Evolutionary conservation across 1,139 yeast species (phyloP), one percentile per base, ranked within the genome.

Genomic region (Oligophagozyma castellii): DNA sequence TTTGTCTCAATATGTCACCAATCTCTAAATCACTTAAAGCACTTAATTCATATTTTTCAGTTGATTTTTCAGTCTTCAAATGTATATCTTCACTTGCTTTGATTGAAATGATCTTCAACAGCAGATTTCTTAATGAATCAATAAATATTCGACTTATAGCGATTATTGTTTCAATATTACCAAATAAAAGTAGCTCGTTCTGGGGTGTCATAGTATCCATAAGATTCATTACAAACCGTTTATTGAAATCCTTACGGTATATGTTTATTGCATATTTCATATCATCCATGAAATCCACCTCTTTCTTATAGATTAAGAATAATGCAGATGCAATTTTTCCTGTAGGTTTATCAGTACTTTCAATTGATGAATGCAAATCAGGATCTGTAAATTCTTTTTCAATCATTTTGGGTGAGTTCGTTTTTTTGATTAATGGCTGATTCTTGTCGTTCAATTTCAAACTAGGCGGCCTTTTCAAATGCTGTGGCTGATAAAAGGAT

Each of bases 111-210:
- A n/a, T n/a, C n/a, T n/a, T n/a, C 20, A 18, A 7, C 10, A 18
- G 10, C 10, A 18, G 7, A 7, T 10, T 18, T 3, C 29, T 35
- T 3, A 54, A 20, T 3, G 46, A 38, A 5, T 40, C 39, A 4
- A 45, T 23, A 12, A 58, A 43, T 5, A 51, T 30, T 8, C 37
- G 35, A 32, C 58, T 53, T 10, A 59, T 35, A 2, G 56, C 53
- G 4, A 49, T 31, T 5, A 59, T 48, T 1, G 61, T 51, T 10
- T 48, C 57, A 14, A 58, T 32, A 31, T 58, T 57, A 3, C 61
- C 59, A 40, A 59, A 58, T 3, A 59, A 34, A 4, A 46, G 28
- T 2, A 48, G 22, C 30, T 56, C 59, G 15, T 55, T 57, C 11
- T 36, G 40, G 6, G 26, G 23, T 5, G 33, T 32, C n/a, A n/a